Conservation (phyloP, 1,284 basidiomycete genomes). For the Leccinum laetum region DNA sequence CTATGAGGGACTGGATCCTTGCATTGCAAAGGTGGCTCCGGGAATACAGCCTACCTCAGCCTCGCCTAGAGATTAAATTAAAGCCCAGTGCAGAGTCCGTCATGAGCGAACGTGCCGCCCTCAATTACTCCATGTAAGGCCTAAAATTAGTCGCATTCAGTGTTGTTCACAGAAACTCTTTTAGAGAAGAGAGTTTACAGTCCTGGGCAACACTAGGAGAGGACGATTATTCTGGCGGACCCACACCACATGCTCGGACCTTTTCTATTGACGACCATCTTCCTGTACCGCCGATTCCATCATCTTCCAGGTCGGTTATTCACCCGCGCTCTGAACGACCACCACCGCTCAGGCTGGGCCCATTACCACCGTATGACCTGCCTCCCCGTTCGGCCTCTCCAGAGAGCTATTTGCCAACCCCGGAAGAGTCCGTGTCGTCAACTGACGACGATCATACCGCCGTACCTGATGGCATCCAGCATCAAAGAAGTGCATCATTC, state of each 20-base stretch:
- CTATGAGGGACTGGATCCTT: conserved; percentile 72
- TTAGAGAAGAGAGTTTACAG: conserved; percentile 41
- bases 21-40: conserved; percentile 76
- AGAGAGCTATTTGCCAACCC: conserved; percentile 59
- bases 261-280: conserved; percentile 60
- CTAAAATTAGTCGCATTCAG: conserved; percentile 2
- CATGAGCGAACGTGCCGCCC: conserved; percentile 40
- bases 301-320: conserved; percentile 31
- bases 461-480: conserved; percentile 33
- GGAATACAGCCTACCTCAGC: conserved; percentile 38
- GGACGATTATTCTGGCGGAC: conserved; percentile 35
- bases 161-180: conserved; percentile 9
- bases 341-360: conserved; percentile 51
- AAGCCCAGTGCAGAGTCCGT: conserved; percentile 45
- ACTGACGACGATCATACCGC: conserved; percentile 36
- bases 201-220: conserved; percentile 44
- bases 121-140: conserved; percentile 47
- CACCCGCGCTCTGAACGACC: conserved; percentile 39
- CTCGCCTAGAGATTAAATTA: conserved; percentile 29
- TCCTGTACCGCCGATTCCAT: conserved; percentile 42
- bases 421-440: conserved; percentile 51
- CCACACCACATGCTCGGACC: conserved; percentile 55
- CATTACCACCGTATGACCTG: conserved; percentile 41
- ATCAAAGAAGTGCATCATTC: conserved; percentile 63
- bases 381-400: conserved; percentile 54